Percentiles rank a stretch among this genome's conserved stretches.
Conservation (phyloP, 2,329 filamentous ascomycete genomes). For the Calonectria pteridis region DNA sequence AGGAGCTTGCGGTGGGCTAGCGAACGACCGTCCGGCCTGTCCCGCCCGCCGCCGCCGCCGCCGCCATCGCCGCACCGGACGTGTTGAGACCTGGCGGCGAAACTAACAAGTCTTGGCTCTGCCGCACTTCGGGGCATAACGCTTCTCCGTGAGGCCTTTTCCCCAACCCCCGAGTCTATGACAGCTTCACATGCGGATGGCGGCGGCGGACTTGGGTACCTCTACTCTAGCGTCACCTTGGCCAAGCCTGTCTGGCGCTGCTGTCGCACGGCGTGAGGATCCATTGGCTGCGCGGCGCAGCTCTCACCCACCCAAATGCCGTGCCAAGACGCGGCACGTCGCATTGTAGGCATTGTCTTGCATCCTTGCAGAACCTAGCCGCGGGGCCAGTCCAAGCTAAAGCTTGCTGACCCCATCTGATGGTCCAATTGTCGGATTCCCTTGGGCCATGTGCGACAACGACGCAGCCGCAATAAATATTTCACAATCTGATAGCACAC, state of each 20-base stretch:
- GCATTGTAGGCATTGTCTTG: background rate
- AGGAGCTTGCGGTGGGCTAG: too few species aligned
- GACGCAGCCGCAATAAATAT: background rate
- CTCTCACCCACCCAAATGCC: background rate
- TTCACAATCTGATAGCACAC: background rate
- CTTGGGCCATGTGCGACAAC: background rate
- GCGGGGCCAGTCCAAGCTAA: background rate
- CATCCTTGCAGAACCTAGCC: background rate
- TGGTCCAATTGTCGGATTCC: conserved; percentile 1
- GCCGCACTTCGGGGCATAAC: too few species aligned
- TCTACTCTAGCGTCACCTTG: background rate
- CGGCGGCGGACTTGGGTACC: background rate
- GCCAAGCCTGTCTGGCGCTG: background rate
- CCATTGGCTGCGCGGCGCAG: background rate
- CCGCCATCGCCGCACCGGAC: too few species aligned
- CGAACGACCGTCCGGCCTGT: too few species aligned
- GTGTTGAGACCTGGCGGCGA: too few species aligned
- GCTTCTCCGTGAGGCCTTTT: background rate
- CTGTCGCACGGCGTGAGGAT: background rate
- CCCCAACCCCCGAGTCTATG: background rate
- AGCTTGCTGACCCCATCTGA: background rate
- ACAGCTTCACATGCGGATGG: background rate
- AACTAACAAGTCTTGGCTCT: background rate
- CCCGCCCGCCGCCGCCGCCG: too few species aligned
- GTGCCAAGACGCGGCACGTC: conserved; percentile 3